Percentiles rank a stretch among this genome's conserved stretches.
These are phyloP conservation scores for Antitrichia curtipendula DNA, from an alignment of 225 moss, liverwort and hornwort genomes.

Conservation along the genomic window DNA sequence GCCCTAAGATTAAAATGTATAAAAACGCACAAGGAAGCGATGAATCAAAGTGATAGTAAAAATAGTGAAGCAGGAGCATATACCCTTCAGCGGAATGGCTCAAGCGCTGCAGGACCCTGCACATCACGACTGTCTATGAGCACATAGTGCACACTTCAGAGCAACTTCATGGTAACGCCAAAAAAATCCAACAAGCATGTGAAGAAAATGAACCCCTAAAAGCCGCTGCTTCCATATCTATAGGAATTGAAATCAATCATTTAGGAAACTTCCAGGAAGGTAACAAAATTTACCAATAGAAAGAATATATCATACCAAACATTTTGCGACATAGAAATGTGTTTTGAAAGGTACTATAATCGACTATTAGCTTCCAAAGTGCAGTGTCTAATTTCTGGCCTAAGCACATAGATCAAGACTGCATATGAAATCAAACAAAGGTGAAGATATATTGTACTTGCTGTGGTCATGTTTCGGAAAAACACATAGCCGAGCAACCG, in stretches of 20 bases:
- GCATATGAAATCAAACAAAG: neutral
- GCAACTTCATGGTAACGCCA: neutral
- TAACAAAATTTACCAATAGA: neutral
- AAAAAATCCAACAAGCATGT: neutral
- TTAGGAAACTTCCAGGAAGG: neutral
- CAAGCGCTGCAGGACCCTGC: conserved; percentile 73
- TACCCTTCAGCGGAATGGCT: conserved; percentile 51
- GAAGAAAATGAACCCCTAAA: neutral
- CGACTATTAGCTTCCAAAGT: neutral
- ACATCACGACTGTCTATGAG: neutral
- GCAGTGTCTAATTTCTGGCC: neutral
- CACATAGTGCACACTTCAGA: neutral
- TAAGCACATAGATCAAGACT: neutral
- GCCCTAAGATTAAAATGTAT: neutral
- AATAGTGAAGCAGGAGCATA: neutral
- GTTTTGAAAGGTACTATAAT: neutral
- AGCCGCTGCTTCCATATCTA: neutral
- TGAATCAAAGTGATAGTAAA: neutral
- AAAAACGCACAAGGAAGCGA: neutral
- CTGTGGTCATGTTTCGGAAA: conserved; percentile 57
- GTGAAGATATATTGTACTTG: conserved; percentile 23
- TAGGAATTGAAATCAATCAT: neutral
- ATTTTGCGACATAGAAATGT: neutral
- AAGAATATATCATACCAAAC: neutral
- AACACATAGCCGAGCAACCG: conserved; percentile 38